Evolutionary conservation across 139 green algal genomes (phyloP), one percentile per base, ranked within the genome.

Genomic region (Edaphochlamys debaryana): DNA sequence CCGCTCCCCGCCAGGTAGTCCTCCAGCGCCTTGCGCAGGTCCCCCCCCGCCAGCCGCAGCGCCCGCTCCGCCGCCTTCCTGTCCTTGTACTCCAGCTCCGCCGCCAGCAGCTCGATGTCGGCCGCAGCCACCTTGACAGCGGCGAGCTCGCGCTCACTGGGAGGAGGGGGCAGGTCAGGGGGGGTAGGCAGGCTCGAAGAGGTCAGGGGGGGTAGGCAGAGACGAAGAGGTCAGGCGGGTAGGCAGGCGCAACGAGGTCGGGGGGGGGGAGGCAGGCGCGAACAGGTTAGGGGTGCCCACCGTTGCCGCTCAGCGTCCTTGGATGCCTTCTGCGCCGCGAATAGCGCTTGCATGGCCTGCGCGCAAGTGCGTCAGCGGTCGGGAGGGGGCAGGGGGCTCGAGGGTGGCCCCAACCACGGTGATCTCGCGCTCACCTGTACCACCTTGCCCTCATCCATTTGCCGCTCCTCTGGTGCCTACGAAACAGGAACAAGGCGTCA

Each of bases 101-200:
- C 3, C 9, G 88, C 88, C 13, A 97, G 87, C 37, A 96, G 68
- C 17, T 91, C 87, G 17, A 97, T 69, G 84, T 97, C 93, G 34
- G 79, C 88, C 48, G 88, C 69, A 7, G 69, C 82, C 17, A 96
- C 86, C 82, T 96, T 97, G 36, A 97, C 89, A 9, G 92, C 92
- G 22, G 94, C 93, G 45, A 98, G 86, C 88, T 96, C 91, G 54
- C 83, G 90, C 60, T 98, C 95, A 20, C 91, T 93, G 87, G 38
- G 67, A 66, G 2, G 34, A 25, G 41, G 2, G 6, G 45, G 45
- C 45, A 9, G 45, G 45, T 9, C 45, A 54, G 13, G 45, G 13
- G 45, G 45, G 13, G 45, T n/a, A n/a, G 11, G 45, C 45, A 54
- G 45, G 45, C 11, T 9, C 45, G 9, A 37, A 23, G 32, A 5